Evolutionary conservation across 495 filamentous ascomycete genomes (phyloP), one percentile per base, ranked within the genome.

Genomic region (Chlorociboria aeruginascens): DNA sequence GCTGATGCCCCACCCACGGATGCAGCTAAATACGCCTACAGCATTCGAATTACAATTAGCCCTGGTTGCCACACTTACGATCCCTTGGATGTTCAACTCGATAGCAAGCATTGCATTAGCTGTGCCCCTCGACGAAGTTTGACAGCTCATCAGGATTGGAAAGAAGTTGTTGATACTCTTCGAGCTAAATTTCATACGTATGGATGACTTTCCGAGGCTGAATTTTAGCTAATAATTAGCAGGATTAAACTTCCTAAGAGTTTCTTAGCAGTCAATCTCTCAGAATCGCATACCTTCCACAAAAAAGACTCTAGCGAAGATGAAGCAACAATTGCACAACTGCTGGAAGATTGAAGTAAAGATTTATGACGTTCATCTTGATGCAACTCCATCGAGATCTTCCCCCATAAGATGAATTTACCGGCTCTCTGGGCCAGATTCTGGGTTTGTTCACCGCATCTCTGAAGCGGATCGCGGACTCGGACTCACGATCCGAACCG

Each of bases 11-110:
- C 52, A 7, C 48, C 51, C 14, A 40, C 40, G 3, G 58, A 56
- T 32, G 52, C 52, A 17, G 60, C 69, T 1, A 61, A 60, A 48
- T 94, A 88, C 62, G 86, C 83, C 37, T 98, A 98, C 65, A 89
- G 83, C 53, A 98, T 98, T 61, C 81, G 90, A 38, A 93, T 98
- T 58, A 92, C 87, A 12, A 87, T 98, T 59, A 89, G 82, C 47
- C 93, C 93, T 9, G 92, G 92, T 16, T 96, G 90, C 53, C 92
- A 98, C 66, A 85, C 88, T 11, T 94, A 86, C 61, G 93, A 96
- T 62, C 90, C 89, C 1, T 69, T 98, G 25, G 89, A 98, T 62
- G 88, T 97, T 60, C 88, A 93, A 65, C 77, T 98, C 8, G 92
- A 98, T 63, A 88, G 83, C 53, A 85, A 89, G 54, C 92, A 98